Base-by-base conservation (phyloP, 352 stramenopile species). In the Phytophthora syringae region DNA sequence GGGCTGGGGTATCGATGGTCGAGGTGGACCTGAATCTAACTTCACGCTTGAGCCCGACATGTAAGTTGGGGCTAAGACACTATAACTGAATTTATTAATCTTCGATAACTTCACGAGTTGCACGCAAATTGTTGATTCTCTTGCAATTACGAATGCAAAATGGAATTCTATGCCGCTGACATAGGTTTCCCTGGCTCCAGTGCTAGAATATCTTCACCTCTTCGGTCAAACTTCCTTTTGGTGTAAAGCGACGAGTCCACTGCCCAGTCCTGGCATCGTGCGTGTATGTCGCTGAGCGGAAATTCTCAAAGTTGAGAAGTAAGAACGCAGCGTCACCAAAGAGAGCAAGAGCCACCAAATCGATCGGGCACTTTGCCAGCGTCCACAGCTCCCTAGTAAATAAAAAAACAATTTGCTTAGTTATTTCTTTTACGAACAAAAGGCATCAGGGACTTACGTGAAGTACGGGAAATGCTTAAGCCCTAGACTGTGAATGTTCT, bases 1-100 rank as follows among this genome's bases (percentile, higher is more conserved):
- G 1, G 71, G 60, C 20, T 90, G 80, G 74, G 86, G 86, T 11
- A 90, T 74, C 0, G 66, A 92, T 55, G 85, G 86, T 27, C 63
- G 68, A 51, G 63, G 78, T 21, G 74, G 86, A 12, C 80, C 83
- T 20, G 53, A 73, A 52, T 61, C 70, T 34, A 95, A 95, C 52
- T 95, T 95, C 49, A 91, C 86, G 5, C 13, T 5, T 74, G 27
- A 32, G 27, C 27, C n/a, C n/a, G n/a, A n/a, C n/a, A n/a, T n/a
- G n/a, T n/a, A n/a, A n/a, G n/a, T n/a, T n/a, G n/a, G n/a, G n/a
- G n/a, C n/a, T n/a, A n/a, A n/a, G n/a, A n/a, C n/a, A n/a, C n/a
- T n/a, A n/a, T n/a, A n/a, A n/a, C n/a, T n/a, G n/a, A n/a, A n/a
- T n/a, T n/a, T n/a, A n/a, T n/a, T n/a, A n/a, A n/a, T n/a, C n/a